Base-by-base conservation (phyloP, 2,329 filamentous ascomycete genomes). In the Trichoderma sp. region DNA sequence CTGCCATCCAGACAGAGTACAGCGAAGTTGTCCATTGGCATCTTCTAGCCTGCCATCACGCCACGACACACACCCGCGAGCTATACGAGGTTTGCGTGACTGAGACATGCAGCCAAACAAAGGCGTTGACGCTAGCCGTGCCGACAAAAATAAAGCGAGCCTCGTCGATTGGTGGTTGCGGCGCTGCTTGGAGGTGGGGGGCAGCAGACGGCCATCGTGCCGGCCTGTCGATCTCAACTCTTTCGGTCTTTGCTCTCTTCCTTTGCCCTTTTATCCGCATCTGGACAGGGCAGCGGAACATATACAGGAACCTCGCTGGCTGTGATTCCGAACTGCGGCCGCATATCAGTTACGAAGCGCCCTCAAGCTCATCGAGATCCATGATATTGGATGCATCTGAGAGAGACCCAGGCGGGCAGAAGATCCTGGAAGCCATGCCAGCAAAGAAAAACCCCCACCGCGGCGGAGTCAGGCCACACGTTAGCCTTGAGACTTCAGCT, bases 41-140 rank as follows among this genome's bases (percentile, higher is more conserved):
- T 19, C 52, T 14, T 5, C 41, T 43, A 34, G 26, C 17, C 21
- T 39, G 12, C 26, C 34, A 55, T 30, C 50, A 34, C 41, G 34
- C 7, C 48, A 54, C 55, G 41, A 58, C 43, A 44, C 41, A 19
- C 24, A 12, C 59, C 24, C 21, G 50, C 19, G n/a, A 14, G 21
- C 59, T 28, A 63, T 54, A 63, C 59, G 58, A 61, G 58, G 44
- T 39, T 45, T 34, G 59, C 19, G 34, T 45, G n/a, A 55, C 24
- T 55, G 50, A 55, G 50, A 63, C 48, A 34, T 55, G 59, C 50
- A 63, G 59, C 50, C 57, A 6, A 62, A 63, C 50, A 54, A 26
- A 30, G 44, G 9, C n/a, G 59, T 28, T 7, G 41, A 55, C 41
- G 59, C 48, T 54, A 55, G 24, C 24, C 12, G 28, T 47, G 28